phyloP scores from a whole-genome alignment of 2,329 filamentous ascomycete genomes.

The Trichophyton benhamiae region DNA sequence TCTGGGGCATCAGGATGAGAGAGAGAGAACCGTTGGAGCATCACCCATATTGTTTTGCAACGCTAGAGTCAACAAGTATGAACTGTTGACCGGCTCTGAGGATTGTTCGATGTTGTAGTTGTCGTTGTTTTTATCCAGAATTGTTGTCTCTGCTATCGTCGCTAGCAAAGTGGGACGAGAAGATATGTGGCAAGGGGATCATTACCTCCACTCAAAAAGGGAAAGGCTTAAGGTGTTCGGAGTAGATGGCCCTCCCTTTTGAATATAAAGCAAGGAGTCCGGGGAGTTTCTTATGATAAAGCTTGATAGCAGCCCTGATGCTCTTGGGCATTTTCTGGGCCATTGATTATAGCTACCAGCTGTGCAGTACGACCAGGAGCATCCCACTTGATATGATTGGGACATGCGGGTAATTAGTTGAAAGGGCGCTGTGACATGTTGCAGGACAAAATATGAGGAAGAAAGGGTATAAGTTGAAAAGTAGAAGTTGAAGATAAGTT shows the following conservation, averaged over 20 bases:
- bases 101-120: too few relatives aligned
- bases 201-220: constrained; percentile 7
- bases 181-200: background rate
- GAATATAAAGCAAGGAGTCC: background rate
- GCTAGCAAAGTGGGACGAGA: background rate
- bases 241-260: background rate
- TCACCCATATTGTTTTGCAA: background rate
- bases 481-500: too few relatives aligned
- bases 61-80: too few relatives aligned
- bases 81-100: too few relatives aligned
- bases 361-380: constrained; percentile 6
- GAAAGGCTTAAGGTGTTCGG: too few relatives aligned
- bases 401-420: constrained; percentile 5
- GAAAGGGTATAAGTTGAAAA: too few relatives aligned
- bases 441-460: too few relatives aligned
- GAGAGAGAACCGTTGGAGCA: constrained; percentile 4
- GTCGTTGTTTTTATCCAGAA: too few relatives aligned
- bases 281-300: constrained; percentile 8
- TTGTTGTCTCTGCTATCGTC: too few relatives aligned
- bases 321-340: constrained; percentile 5
- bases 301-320: constrained; percentile 9
- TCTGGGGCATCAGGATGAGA: constrained; percentile 14
- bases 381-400: constrained; percentile 8
- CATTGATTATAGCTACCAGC: constrained; percentile 10
- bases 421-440: too few relatives aligned